Evolutionary conservation across 2,329 filamentous ascomycete genomes (phyloP).

Genomic region (Dactylellina leptospora): DNA sequence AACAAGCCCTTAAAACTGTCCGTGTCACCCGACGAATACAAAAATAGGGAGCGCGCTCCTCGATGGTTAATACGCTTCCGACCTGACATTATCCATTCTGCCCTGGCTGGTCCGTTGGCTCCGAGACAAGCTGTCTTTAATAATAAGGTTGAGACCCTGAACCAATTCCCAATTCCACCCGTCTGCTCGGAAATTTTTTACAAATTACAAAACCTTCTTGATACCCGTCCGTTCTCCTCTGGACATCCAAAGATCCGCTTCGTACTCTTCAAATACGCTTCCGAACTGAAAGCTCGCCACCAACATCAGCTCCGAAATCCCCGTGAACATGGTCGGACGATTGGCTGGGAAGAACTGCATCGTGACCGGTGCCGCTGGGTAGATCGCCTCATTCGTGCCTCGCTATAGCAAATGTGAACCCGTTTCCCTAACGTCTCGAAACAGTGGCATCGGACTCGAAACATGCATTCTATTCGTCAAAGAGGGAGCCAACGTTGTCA

Average conservation of each 20-base stretch:
- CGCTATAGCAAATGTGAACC: not conserved
- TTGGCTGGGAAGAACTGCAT: constrained; percentile 75
- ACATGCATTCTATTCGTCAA: constrained; percentile 87
- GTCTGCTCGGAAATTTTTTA: constrained; percentile 7
- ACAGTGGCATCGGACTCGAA: constrained; percentile 89
- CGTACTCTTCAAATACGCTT: not conserved
- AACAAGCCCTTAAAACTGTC: constrained; percentile 23
- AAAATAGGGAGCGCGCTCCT: constrained; percentile 2
- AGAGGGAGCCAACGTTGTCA: constrained; percentile 84
- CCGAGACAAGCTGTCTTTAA: too few species aligned
- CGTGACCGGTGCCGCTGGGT: constrained; percentile 87
- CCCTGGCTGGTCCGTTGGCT: too few species aligned
- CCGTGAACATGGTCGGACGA: constrained; percentile 61
- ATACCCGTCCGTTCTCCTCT: not conserved
- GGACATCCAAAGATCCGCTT: not conserved
- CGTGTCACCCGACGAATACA: constrained; percentile 8
- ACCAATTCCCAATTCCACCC: too few species aligned
- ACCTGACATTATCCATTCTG: too few species aligned
- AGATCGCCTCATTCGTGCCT: constrained; percentile 55
- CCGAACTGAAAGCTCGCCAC: constrained; percentile 5
- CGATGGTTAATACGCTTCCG: too few species aligned
- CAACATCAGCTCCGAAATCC: too few species aligned
- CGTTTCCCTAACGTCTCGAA: constrained; percentile 5
- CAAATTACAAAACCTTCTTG: not conserved
- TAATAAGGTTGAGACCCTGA: too few species aligned